Evolutionary conservation across 169 alveolate species (phyloP).

Genomic region (Eimeria mitis): DNA sequence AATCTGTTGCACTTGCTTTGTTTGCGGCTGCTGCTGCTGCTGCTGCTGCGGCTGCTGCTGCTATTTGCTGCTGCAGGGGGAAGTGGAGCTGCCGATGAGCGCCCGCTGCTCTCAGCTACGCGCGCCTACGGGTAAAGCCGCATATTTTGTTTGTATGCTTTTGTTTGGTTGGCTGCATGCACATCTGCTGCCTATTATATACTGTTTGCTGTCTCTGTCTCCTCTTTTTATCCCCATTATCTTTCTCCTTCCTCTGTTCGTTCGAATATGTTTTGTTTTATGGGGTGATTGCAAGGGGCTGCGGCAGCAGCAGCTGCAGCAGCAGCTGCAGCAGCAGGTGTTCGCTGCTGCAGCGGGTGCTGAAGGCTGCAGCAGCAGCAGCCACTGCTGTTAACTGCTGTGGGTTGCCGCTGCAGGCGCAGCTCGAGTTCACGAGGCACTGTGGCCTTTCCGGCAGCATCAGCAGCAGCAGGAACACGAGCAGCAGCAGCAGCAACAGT

Average conservation of each 20-base stretch:
- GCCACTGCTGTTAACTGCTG: not conserved
- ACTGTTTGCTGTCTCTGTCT: not conserved
- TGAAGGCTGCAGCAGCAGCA: not conserved
- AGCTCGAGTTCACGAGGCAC: slow-evolving; percentile 11
- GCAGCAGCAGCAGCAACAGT: slow-evolving; percentile 1
- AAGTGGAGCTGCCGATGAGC: not conserved
- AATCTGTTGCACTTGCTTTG: not conserved
- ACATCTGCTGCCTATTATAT: not conserved
- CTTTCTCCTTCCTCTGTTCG: not conserved
- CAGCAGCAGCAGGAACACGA: not conserved
- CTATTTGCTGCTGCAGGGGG: not conserved
- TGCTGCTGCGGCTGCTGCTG: slow-evolving; percentile 19
- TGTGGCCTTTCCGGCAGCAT: not conserved
- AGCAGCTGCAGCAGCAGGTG: not conserved
- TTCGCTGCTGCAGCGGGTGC: not conserved
- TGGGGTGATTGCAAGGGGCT: not conserved
- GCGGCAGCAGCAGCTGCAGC: not conserved
- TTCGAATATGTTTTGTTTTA: not conserved
- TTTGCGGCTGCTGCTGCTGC: not conserved
- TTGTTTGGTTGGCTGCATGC: not conserved
- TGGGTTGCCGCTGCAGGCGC: slow-evolving; percentile 7
- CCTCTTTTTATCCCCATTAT: not conserved
- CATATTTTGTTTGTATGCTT: not conserved
- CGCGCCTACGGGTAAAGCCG: slow-evolving; percentile 1
- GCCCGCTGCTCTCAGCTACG: not conserved